These are phyloP conservation scores for Baorangia bicolor DNA, from an alignment of 768 basidiomycete genomes.

Conservation along the genomic window DNA sequence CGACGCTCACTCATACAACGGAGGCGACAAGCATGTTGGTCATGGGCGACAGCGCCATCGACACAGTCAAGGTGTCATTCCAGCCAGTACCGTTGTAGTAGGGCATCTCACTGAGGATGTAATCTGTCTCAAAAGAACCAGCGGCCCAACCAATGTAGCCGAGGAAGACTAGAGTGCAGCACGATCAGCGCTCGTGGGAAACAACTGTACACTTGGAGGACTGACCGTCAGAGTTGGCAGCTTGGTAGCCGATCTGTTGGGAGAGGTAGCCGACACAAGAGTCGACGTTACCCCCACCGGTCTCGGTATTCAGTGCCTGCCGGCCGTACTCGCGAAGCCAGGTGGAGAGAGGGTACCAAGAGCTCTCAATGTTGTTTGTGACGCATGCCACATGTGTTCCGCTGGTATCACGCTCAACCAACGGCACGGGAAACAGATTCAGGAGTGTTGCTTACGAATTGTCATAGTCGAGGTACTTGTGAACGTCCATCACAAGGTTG, in stretches of 20 bases:
- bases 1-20: neutral
- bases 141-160: conserved; percentile 61
- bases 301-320: conserved; percentile 60
- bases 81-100: conserved; percentile 31
- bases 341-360: conserved; percentile 45
- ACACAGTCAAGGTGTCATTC: conserved; percentile 36
- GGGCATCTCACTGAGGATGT: conserved; percentile 37
- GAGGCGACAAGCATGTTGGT: conserved; percentile 10
- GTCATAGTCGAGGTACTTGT: conserved; percentile 60
- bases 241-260: conserved; percentile 46
- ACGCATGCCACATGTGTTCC: conserved; percentile 47
- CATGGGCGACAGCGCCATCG: conserved; percentile 32
- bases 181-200: neutral
- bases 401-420: conserved; percentile 14
- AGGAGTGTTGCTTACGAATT: conserved; percentile 38
- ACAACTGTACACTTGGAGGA: neutral
- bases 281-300: conserved; percentile 54
- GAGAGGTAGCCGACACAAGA: conserved; percentile 47
- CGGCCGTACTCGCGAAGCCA: conserved; percentile 51
- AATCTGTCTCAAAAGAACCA: conserved; percentile 47
- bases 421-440: neutral
- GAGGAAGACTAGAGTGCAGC: conserved; percentile 38
- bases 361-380: conserved; percentile 50
- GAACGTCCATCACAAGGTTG: conserved; percentile 58
- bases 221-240: conserved; percentile 48